phyloP scores from a whole-genome alignment of 495 filamentous ascomycete genomes.

The Penicillium taxi region DNA sequence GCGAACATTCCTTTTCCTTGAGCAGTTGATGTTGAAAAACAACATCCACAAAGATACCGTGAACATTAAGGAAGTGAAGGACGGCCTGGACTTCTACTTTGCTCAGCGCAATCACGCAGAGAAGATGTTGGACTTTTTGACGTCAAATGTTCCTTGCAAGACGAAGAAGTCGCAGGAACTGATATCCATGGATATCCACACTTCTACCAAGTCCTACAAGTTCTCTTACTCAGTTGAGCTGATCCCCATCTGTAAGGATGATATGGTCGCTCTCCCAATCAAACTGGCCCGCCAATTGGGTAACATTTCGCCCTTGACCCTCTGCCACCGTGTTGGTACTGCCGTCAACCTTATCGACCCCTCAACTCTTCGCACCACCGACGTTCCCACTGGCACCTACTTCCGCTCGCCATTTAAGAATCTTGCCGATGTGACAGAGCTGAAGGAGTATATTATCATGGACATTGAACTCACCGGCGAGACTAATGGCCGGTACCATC shows the following conservation, averaged over 20 bases:
- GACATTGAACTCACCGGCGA: constrained; percentile 79
- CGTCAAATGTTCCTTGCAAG: constrained; percentile 59
- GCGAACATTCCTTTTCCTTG: constrained; percentile 90
- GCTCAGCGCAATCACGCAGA: constrained; percentile 83
- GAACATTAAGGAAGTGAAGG: constrained; percentile 91
- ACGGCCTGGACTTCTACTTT: constrained; percentile 95
- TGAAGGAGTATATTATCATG: constrained; percentile 89
- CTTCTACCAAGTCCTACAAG: constrained; percentile 81
- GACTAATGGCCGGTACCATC: constrained; percentile 69
- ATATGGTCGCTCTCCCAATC: constrained; percentile 84
- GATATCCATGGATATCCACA: constrained; percentile 90
- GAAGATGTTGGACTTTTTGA: constrained; percentile 84
- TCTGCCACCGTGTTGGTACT: constrained; percentile 87
- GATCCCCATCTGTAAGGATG: constrained; percentile 92
- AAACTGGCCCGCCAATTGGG: constrained; percentile 78
- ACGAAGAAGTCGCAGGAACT: constrained; percentile 85
- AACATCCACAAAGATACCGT: constrained; percentile 85
- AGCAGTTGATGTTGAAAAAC: constrained; percentile 93
- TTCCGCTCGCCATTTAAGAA: constrained; percentile 81
- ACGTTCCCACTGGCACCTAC: constrained; percentile 70
- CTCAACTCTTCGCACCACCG: constrained; percentile 80
- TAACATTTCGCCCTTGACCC: constrained; percentile 71
- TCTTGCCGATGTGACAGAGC: constrained; percentile 74
- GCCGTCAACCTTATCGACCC: constrained; percentile 85
- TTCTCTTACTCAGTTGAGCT: constrained; percentile 71